Base-by-base conservation (phyloP, 2,329 filamentous ascomycete species). In the Fusarium virguliforme region DNA sequence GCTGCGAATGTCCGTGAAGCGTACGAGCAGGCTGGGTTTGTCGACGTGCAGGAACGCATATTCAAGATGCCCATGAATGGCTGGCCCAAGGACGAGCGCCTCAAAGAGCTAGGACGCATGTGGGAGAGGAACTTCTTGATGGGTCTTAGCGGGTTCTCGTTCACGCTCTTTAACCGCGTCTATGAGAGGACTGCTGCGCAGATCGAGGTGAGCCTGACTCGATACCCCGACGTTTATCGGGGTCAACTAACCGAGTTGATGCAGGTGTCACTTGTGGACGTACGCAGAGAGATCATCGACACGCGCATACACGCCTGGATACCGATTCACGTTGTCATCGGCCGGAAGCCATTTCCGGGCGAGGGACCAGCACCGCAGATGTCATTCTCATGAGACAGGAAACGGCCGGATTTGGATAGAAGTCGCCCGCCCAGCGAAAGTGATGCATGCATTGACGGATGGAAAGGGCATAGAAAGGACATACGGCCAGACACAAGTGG, bases 1-100 rank as follows among this genome's bases (percentile, higher is more conserved):
- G 80, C 76, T 15, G 73, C 75, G 4, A 72, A 74, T 28, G 76
- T 84, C 9, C 81, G 79, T 60, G 73, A 79, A 18, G 79, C 81
- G 43, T 83, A 83, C 68, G 74, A 82, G 50, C 82, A 85, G 28
- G 86, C 83, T 2, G 88, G 88, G 0, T 90, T 90, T 67, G 83
- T 86, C 7, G 85, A 89, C 59, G 82, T 90, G 12, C 81, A 84
- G 32, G 83, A 89, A 74, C 80, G 79, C 24, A 74, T 86, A 2
- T 87, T 86, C 76, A 88, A 86, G 75, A 79, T 89, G 38, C 88
- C 88, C 0, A 80, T 86, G 51, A 88, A 87, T 35, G 79, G 81
- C 5, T 90, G 88, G 88, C 81, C 88, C 1, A 84, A 83, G 68
- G 80, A 86, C 51, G 79, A 80, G 41, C 72, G 75, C 22, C 78